phyloP scores from a whole-genome alignment of 2,329 filamentous ascomycete species.

The Pseudogymnoascus sp. region DNA sequence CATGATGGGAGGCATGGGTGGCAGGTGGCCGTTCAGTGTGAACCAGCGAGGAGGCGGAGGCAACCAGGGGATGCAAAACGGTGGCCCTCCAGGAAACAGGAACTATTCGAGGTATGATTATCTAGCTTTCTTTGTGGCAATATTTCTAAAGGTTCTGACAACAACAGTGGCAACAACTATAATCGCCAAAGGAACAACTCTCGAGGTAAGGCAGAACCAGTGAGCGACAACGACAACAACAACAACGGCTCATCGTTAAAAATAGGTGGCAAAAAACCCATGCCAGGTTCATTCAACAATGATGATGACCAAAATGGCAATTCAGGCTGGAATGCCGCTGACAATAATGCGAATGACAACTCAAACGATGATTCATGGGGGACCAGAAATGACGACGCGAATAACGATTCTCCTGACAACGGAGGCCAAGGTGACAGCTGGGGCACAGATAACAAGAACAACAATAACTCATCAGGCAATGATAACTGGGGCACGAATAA shows the following conservation, averaged over 20 bases:
- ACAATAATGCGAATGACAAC: slow-evolving; percentile 9
- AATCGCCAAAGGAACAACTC: not conserved
- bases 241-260: not conserved
- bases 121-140: not conserved
- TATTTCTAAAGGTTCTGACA: not conserved
- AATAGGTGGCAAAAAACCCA: slow-evolving; percentile 6
- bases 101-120: not conserved
- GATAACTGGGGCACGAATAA: slow-evolving; percentile 4
- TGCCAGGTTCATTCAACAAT: slow-evolving; percentile 8
- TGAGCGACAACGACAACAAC: not conserved
- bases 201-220: not conserved
- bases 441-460: slow-evolving; percentile 10
- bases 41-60: not conserved
- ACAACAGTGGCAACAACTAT: not conserved
- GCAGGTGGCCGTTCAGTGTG: not conserved
- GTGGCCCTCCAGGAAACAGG: not conserved
- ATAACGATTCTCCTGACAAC: not conserved
- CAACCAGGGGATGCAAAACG: not conserved
- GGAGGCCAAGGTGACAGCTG: not conserved
- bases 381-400: slow-evolving; percentile 4
- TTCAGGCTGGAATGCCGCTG: slow-evolving; percentile 1
- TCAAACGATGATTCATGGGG: slow-evolving; percentile 10
- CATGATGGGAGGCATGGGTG: not conserved
- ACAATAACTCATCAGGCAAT: not conserved
- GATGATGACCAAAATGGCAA: slow-evolving; percentile 5